A percentile compares a stretch with the other conserved stretches of the same genome.
Conservation (phyloP, 192 early-diverging fungal genomes). For the Linnemannia schmuckeri region DNA sequence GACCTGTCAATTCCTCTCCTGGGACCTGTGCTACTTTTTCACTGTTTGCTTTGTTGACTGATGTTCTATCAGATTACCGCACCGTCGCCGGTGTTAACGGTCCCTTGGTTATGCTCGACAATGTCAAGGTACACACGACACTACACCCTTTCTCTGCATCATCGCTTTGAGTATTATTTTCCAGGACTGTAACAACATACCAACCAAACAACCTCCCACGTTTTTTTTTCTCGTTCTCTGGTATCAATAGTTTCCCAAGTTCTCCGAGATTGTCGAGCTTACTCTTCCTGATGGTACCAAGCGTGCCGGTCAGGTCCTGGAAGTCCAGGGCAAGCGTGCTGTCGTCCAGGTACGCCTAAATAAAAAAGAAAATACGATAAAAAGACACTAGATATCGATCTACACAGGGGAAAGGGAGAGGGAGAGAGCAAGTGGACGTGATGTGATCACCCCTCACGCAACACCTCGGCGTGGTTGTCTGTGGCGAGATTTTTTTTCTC, state of each 20-base stretch:
- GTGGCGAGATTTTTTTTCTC: background rate
- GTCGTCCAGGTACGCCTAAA: constrained; percentile 85
- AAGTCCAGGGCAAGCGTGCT: constrained; percentile 96
- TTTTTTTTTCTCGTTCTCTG: background rate
- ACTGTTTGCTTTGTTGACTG: background rate
- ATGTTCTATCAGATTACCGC: constrained; percentile 83
- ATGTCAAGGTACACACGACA: constrained; percentile 85
- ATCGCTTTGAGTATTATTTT: background rate
- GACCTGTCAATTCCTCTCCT: background rate
- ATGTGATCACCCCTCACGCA: constrained; percentile 43
- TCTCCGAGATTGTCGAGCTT: constrained; percentile 96
- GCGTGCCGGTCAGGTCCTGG: constrained; percentile 96
- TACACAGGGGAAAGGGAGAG: background rate
- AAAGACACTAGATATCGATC: background rate
- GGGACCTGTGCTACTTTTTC: background rate
- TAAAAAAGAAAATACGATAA: background rate
- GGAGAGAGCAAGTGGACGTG: background rate
- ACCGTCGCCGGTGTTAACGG: constrained; percentile 98
- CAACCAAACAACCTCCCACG: background rate
- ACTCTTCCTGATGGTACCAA: constrained; percentile 97
- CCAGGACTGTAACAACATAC: background rate
- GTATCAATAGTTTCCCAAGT: constrained; percentile 86
- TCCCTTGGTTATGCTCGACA: constrained; percentile 97
- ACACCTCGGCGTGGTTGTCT: background rate
- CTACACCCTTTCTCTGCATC: background rate